Base-by-base conservation (phyloP, 2,329 filamentous ascomycete genomes). In the Arthrinium puccinioides region DNA sequence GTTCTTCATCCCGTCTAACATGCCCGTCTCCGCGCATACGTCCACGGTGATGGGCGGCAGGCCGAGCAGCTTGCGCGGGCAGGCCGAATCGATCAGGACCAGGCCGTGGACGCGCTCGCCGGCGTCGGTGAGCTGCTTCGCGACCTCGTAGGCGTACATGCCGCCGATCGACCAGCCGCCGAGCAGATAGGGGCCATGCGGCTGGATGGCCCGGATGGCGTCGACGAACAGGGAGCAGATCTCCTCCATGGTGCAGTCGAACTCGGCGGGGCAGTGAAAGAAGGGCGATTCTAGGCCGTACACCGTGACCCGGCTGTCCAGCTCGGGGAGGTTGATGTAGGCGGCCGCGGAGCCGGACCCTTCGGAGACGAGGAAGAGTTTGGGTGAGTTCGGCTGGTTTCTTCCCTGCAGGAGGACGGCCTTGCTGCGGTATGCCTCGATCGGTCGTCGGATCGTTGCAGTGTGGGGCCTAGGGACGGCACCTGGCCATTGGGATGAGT, bases 241-340 rank as follows among this genome's bases (percentile, higher is more conserved):
- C 8, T 48, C 46, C 13, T 51, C 38, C 1, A 41, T 44, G 31
- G 43, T 50, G 29, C 44, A 36, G 8, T 44, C 28, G 28, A 47
- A 33, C 20, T 44, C 36, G 18, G 42, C 35, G 4, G 48, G 52
- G 31, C 42, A 47, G 21, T 43, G 32, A 10, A 53, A 39, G 44
- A 48, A 54, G 2, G 54, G 53, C 15, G 50, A 53, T 38, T 57
- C 53, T 32, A 57, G 45, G 26, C 44, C 52, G 38, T 55, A 54
- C 27, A 57, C 36, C 14, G 48, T 37, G 21, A 38, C 38, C 13
- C 42, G 44, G 13, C 44, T 47, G 25, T 39, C 41, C 23, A 57
- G 45, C 9, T 41, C 32, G 3, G 40, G 51, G 7, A 56, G 46
- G 36, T 55, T 46, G 31, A 51, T 47, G 31, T 48, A 57, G 31